phyloP scores from a whole-genome alignment of 1,284 basidiomycete species.

The Pseudozyma thailandica region DNA sequence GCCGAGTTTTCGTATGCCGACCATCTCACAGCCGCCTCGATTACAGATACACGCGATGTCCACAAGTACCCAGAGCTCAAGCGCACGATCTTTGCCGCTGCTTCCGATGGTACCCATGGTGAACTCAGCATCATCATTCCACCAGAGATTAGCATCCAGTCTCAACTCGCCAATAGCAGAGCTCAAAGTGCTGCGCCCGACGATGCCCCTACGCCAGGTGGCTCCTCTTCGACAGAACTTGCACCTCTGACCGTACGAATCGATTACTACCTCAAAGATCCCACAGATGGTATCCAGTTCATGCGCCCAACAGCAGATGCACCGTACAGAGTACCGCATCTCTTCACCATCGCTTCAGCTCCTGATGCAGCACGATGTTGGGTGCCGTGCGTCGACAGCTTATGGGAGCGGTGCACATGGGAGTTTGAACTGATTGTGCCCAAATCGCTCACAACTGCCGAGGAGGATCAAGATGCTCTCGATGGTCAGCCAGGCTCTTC shows the following conservation, averaged over 20 bases:
- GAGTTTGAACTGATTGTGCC: slow-evolving; percentile 97
- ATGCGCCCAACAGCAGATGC: slow-evolving; percentile 81
- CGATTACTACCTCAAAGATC: slow-evolving; percentile 81
- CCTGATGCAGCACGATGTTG: slow-evolving; percentile 92
- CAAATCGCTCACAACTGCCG: slow-evolving; percentile 70
- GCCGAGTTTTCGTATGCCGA: slow-evolving; percentile 82
- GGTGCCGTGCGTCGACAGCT: slow-evolving; percentile 94
- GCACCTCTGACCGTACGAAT: slow-evolving; percentile 81
- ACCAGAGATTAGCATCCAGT: slow-evolving; percentile 70
- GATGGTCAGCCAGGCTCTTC: slow-evolving; percentile 3
- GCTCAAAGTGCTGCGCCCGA: slow-evolving; percentile 29
- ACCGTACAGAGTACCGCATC: slow-evolving; percentile 85
- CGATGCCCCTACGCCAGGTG: slow-evolving; percentile 42
- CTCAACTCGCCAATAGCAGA: slow-evolving; percentile 27
- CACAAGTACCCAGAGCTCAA: slow-evolving; percentile 93
- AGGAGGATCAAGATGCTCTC: slow-evolving; percentile 31
- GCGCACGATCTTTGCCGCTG: slow-evolving; percentile 86
- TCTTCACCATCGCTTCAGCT: slow-evolving; percentile 87
- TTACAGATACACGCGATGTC: slow-evolving; percentile 77
- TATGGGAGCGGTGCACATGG: slow-evolving; percentile 98
- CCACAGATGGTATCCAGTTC: slow-evolving; percentile 86
- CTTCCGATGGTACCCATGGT: slow-evolving; percentile 90
- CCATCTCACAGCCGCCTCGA: slow-evolving; percentile 77
- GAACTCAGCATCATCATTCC: slow-evolving; percentile 92
- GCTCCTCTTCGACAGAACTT: slow-evolving; percentile 72